Percentiles rank a stretch among this genome's conserved stretches.
Conservation (phyloP, 495 filamentous ascomycete genomes). For the Penicillium nucicola region DNA sequence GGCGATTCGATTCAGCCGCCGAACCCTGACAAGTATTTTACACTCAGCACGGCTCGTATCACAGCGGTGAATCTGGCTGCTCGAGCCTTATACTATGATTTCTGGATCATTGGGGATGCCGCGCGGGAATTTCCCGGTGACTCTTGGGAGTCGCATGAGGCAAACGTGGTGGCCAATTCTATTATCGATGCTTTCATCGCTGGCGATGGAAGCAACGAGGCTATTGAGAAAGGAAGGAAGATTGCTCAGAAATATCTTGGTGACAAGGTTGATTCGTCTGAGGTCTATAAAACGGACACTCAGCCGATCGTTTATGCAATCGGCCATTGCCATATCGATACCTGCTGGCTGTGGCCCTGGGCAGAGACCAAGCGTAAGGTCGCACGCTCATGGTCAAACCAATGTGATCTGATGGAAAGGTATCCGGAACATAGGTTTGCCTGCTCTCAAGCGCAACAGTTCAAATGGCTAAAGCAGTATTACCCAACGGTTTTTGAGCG, state of each 20-base stretch:
- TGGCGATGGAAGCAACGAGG: conserved; percentile 68
- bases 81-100: conserved; percentile 79
- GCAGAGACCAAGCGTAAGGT: conserved; percentile 99
- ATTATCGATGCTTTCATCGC: conserved; percentile 89
- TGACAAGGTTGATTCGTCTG: conserved; percentile 70
- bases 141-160: conserved; percentile 83
- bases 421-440: conserved; percentile 94
- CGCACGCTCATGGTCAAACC: conserved; percentile 92
- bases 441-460: conserved; percentile 92
- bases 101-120: conserved; percentile 91
- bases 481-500: conserved; percentile 87
- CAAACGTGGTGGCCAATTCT: conserved; percentile 74
- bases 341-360: conserved; percentile 98
- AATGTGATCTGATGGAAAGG: conserved; percentile 88
- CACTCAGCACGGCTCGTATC: conserved; percentile 76
- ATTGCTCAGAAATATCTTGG: conserved; percentile 83
- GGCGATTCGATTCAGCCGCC: conserved; percentile 90
- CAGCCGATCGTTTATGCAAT: conserved; percentile 79
- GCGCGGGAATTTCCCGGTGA: conserved; percentile 75
- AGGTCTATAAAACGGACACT: conserved; percentile 77
- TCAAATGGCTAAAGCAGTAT: conserved; percentile 89
- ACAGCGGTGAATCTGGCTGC: conserved; percentile 85
- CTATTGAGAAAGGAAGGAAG: conserved; percentile 72
- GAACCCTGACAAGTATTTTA: conserved; percentile 73
- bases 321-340: conserved; percentile 96